Percentiles rank a stretch among this genome's conserved stretches.
Evolutionary conservation across 768 basidiomycete species (phyloP).

Genomic region (Termitomyces sp.): DNA sequence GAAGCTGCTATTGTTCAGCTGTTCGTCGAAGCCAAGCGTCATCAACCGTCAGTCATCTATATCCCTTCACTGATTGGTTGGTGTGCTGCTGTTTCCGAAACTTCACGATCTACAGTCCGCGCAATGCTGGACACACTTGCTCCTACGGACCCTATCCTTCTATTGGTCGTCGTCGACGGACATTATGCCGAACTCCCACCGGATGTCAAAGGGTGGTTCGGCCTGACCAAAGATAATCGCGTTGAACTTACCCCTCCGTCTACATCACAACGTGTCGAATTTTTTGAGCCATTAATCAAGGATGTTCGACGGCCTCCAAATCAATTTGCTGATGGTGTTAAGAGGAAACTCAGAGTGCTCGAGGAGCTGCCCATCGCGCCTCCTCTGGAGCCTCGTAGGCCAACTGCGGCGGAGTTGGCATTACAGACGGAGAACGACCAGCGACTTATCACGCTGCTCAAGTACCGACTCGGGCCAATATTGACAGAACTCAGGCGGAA

Average conservation of each 20-base stretch:
- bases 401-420: slow-evolving; percentile 77
- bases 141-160: slow-evolving; percentile 90
- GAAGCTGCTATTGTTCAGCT: slow-evolving; percentile 94
- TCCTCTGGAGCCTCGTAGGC: slow-evolving; percentile 81
- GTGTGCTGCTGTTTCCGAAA: slow-evolving; percentile 83
- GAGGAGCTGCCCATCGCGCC: slow-evolving; percentile 88
- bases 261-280: slow-evolving; percentile 54
- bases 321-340: slow-evolving; percentile 85
- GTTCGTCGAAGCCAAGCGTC: slow-evolving; percentile 94
- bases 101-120: slow-evolving; percentile 78
- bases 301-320: slow-evolving; percentile 77
- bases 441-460: slow-evolving; percentile 72
- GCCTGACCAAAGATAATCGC: slow-evolving; percentile 68
- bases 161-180: slow-evolving; percentile 88
- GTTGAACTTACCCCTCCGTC: slow-evolving; percentile 58
- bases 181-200: slow-evolving; percentile 61
- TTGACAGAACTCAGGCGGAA: slow-evolving; percentile 87
- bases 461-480: slow-evolving; percentile 88
- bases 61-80: slow-evolving; percentile 87
- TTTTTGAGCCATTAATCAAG: slow-evolving; percentile 72
- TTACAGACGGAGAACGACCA: slow-evolving; percentile 81
- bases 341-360: slow-evolving; percentile 77
- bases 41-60: slow-evolving; percentile 94
- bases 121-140: slow-evolving; percentile 89
- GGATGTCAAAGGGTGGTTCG: slow-evolving; percentile 93